Conservation (phyloP, 805 yeast species). For the Candida takata region DNA sequence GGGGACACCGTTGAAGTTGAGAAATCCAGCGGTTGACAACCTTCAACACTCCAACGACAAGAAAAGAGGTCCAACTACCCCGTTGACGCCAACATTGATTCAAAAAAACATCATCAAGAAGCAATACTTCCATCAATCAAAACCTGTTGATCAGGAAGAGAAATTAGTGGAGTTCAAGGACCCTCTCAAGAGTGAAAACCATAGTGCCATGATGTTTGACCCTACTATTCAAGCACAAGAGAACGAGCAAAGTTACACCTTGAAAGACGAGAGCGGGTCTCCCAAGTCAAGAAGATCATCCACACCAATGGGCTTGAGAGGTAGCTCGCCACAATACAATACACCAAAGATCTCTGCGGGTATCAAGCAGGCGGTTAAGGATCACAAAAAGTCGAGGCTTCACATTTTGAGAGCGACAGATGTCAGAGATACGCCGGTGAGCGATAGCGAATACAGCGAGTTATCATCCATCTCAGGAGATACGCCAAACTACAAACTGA, state of each 20-base stretch:
- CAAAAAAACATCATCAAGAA: slow-evolving; percentile 20
- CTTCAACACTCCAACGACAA: slow-evolving; percentile 10
- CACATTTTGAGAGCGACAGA: slow-evolving; percentile 13
- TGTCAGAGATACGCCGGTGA: slow-evolving; percentile 6
- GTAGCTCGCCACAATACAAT: slow-evolving; percentile 1
- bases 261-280: slow-evolving; percentile 11
- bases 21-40: slow-evolving; percentile 15
- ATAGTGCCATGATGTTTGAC: background rate
- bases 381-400: slow-evolving; percentile 19
- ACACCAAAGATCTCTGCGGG: slow-evolving; percentile 22
- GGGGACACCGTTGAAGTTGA: slow-evolving; percentile 17
- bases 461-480: slow-evolving; percentile 20
- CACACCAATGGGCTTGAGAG: background rate
- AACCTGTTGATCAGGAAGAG: background rate
- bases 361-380: slow-evolving; percentile 22
- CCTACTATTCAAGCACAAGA: slow-evolving; percentile 1
- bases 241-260: slow-evolving; percentile 1
- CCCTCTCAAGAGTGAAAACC: background rate
- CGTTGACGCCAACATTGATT: slow-evolving; percentile 22
- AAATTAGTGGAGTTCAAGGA: slow-evolving; percentile 2
- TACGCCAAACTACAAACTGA: slow-evolving; percentile 22
- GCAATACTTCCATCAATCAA: slow-evolving; percentile 3
- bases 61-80: slow-evolving; percentile 24
- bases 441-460: slow-evolving; percentile 24
- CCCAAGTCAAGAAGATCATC: slow-evolving; percentile 11